These are phyloP conservation scores for Diaporthe ilicicola DNA, from an alignment of 2,329 filamentous ascomycete genomes.

Conservation along the genomic window DNA sequence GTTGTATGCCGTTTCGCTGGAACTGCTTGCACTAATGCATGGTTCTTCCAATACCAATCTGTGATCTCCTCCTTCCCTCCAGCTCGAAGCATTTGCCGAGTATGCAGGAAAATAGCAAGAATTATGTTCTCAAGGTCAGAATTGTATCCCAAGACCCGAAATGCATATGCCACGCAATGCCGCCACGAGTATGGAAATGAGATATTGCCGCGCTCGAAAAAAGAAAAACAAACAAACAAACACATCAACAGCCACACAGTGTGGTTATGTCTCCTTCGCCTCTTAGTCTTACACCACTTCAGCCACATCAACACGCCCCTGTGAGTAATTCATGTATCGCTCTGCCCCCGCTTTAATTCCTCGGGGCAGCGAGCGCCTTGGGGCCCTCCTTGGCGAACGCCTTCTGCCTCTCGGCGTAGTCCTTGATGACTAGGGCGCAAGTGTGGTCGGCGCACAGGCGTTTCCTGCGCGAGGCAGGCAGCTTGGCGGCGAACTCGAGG, in stretches of 20 bases:
- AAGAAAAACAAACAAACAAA: too few species aligned
- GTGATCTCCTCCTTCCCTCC: too few species aligned
- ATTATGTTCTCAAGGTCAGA: neutral
- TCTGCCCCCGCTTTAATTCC: neutral
- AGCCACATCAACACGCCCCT: neutral
- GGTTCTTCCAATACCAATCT: neutral
- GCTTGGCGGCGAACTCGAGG: constrained; percentile 85
- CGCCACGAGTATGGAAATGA: neutral
- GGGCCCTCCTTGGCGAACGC: constrained; percentile 55
- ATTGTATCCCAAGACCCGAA: neutral
- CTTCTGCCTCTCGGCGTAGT: constrained; percentile 74
- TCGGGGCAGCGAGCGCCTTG: constrained; percentile 28
- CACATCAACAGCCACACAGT: neutral
- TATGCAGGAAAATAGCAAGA: neutral
- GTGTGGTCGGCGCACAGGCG: constrained; percentile 86
- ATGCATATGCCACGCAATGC: constrained; percentile 12
- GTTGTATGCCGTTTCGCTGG: neutral
- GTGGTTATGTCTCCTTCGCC: too few species aligned
- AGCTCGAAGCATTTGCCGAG: neutral
- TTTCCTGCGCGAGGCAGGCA: constrained; percentile 77
- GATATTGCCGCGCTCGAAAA: constrained; percentile 20
- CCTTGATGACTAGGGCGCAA: constrained; percentile 84
- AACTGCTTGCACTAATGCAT: neutral
- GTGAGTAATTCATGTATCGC: neutral
- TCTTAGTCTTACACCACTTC: neutral